These are phyloP conservation scores for Nannizziopsis arthrosporioides DNA, from an alignment of 2,329 filamentous ascomycete species.

Conservation along the genomic window DNA sequence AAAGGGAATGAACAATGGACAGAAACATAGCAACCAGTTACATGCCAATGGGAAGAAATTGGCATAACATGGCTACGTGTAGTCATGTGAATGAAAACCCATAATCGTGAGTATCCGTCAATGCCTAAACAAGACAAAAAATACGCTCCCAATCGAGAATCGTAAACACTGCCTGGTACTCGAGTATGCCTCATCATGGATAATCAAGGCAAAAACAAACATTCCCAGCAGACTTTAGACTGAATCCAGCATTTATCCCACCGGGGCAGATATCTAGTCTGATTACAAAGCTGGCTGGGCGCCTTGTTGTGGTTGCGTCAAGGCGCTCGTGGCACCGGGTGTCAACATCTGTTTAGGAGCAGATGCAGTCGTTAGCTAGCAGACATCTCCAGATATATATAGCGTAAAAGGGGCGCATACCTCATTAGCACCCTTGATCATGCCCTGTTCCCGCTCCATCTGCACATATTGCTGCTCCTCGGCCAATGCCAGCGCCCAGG, in stretches of 20 bases:
- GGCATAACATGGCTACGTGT: too few relatives aligned
- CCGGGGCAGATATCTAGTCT: not conserved
- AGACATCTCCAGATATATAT: not conserved
- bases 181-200: too few relatives aligned
- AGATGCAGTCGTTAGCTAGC: not conserved
- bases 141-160: too few relatives aligned
- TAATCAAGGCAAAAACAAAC: not conserved
- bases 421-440: constrained; percentile 85
- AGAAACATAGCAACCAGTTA: not conserved
- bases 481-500: constrained; percentile 81
- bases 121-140: too few relatives aligned
- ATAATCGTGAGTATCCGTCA: too few relatives aligned
- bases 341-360: constrained; percentile 32
- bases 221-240: not conserved
- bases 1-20: not conserved
- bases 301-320: constrained; percentile 21
- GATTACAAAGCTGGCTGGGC: constrained; percentile 28
- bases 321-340: constrained; percentile 23
- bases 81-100: too few relatives aligned
- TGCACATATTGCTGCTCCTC: constrained; percentile 96
- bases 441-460: constrained; percentile 95
- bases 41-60: too few relatives aligned
- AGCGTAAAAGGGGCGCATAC: constrained; percentile 33
- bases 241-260: not conserved
- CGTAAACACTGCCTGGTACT: too few relatives aligned